phyloP scores from a whole-genome alignment of 164 flowering plant genomes.

The Akebia trifoliata region DNA sequence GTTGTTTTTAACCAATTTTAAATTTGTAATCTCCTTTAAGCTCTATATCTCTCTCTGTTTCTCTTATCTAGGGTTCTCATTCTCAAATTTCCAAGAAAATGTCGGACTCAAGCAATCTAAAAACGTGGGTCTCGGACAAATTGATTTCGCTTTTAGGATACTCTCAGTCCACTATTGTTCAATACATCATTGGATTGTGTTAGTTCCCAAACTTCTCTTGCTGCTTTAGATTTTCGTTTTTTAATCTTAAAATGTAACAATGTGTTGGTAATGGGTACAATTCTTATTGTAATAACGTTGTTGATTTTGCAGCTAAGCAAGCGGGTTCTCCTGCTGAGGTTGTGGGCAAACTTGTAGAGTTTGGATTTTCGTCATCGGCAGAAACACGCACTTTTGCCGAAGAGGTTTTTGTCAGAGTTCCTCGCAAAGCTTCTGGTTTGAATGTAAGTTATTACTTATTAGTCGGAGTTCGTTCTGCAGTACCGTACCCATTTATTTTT shows the following conservation, averaged over 20 bases:
- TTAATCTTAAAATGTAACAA: not conserved
- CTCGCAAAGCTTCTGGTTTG: constrained; percentile 51
- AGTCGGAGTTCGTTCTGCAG: not conserved
- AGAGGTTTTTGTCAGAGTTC: constrained; percentile 62
- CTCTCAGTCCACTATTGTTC: constrained; percentile 63
- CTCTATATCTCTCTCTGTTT: too few species aligned
- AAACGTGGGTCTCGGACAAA: constrained; percentile 79
- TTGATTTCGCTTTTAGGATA: constrained; percentile 66
- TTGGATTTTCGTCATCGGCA: constrained; percentile 46
- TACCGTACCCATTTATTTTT: too few species aligned
- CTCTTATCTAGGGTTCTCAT: too few species aligned
- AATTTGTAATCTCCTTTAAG: too few species aligned
- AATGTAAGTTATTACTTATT: constrained; percentile 46
- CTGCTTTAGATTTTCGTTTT: not conserved
- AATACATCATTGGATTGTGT: constrained; percentile 70
- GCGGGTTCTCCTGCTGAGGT: constrained; percentile 70
- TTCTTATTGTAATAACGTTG: not conserved
- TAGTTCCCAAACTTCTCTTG: constrained; percentile 17
- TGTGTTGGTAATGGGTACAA: not conserved
- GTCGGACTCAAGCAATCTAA: constrained; percentile 51
- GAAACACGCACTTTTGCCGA: constrained; percentile 63
- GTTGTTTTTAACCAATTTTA: too few species aligned
- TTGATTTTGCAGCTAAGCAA: constrained; percentile 56
- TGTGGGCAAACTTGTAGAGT: constrained; percentile 40
- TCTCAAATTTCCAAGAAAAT: constrained; percentile 23